Conservation (phyloP, 192 early-diverging fungal genomes). For the Coemansia sp. region DNA sequence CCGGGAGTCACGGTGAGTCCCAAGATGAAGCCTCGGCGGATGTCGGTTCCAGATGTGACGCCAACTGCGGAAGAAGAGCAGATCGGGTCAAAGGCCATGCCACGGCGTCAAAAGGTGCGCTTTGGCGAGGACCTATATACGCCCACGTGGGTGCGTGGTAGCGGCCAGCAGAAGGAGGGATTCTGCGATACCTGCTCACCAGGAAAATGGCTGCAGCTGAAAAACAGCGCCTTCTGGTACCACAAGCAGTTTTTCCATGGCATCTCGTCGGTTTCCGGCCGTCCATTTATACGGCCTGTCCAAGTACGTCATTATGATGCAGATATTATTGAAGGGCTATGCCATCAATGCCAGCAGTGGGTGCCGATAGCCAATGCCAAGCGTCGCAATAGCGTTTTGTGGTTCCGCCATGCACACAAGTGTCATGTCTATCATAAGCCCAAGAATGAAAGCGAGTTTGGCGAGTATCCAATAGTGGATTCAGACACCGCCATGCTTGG, state of each 20-base stretch:
- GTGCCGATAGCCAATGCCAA: constrained; percentile 73
- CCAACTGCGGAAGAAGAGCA: constrained; percentile 32
- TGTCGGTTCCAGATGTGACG: constrained; percentile 39
- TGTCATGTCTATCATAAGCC: constrained; percentile 79
- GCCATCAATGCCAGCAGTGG: constrained; percentile 83
- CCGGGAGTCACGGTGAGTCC: constrained; percentile 50
- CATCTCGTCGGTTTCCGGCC: constrained; percentile 80
- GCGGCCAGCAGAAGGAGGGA: constrained; percentile 74
- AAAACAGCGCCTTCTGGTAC: constrained; percentile 88
- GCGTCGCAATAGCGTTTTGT: constrained; percentile 72
- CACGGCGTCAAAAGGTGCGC: constrained; percentile 70
- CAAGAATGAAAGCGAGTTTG: constrained; percentile 44
- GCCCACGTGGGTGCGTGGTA: constrained; percentile 76
- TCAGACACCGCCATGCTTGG: background rate
- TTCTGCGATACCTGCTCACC: constrained; percentile 79
- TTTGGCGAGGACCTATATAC: constrained; percentile 76
- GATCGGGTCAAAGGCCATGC: constrained; percentile 30
- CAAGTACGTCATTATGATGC: constrained; percentile 66
- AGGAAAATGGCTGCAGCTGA: constrained; percentile 84
- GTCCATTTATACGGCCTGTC: constrained; percentile 69
- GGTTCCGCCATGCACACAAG: constrained; percentile 87
- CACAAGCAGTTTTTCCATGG: constrained; percentile 87
- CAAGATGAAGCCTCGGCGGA: constrained; percentile 39
- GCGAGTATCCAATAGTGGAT: constrained; percentile 7
- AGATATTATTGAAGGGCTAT: constrained; percentile 73